Evolutionary conservation across 1,139 yeast species (phyloP).

Genomic region (Blastobotrys capitulatus): DNA sequence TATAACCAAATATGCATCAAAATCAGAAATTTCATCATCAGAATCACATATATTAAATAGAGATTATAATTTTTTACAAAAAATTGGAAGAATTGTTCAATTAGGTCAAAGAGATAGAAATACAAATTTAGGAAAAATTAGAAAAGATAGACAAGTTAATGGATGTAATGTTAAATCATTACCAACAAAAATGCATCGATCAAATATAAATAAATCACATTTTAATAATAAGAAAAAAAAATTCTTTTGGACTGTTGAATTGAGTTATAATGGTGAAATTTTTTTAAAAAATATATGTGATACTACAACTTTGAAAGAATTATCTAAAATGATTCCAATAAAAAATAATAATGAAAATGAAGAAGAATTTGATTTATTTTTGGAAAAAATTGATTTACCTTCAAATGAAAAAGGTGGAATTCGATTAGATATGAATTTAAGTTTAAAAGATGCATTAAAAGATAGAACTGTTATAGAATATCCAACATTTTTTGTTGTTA

Average conservation of each 20-base stretch:
- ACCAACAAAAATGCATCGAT: constrained; percentile 76
- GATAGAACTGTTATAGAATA: constrained; percentile 66
- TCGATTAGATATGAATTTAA: constrained; percentile 18
- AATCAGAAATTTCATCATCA: constrained; percentile 1
- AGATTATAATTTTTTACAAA: constrained; percentile 73
- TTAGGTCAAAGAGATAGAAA: constrained; percentile 21
- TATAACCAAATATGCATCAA: constrained; percentile 50
- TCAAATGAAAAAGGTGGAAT: constrained; percentile 19
- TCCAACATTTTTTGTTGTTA: constrained; percentile 48
- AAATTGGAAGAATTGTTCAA: constrained; percentile 53
- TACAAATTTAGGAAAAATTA: neutral
- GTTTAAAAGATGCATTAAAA: constrained; percentile 44
- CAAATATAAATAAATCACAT: constrained; percentile 60
- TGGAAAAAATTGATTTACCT: constrained; percentile 20
- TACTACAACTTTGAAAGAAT: constrained; percentile 4
- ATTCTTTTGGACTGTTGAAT: constrained; percentile 75
- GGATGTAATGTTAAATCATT: constrained; percentile 49
- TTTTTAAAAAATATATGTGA: constrained; percentile 6
- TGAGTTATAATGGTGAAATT: constrained; percentile 16
- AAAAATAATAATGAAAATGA: neutral
- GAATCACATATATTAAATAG: constrained; percentile 51
- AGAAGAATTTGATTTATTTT: constrained; percentile 12
- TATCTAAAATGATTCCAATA: constrained; percentile 3
- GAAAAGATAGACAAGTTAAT: constrained; percentile 9
- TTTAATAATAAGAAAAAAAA: constrained; percentile 61